Percentiles rank a stretch among this genome's conserved stretches.
These are phyloP conservation scores for Phaeosphaeria sp. DNA, from an alignment of 2,329 filamentous ascomycete genomes.

Conservation along the genomic window DNA sequence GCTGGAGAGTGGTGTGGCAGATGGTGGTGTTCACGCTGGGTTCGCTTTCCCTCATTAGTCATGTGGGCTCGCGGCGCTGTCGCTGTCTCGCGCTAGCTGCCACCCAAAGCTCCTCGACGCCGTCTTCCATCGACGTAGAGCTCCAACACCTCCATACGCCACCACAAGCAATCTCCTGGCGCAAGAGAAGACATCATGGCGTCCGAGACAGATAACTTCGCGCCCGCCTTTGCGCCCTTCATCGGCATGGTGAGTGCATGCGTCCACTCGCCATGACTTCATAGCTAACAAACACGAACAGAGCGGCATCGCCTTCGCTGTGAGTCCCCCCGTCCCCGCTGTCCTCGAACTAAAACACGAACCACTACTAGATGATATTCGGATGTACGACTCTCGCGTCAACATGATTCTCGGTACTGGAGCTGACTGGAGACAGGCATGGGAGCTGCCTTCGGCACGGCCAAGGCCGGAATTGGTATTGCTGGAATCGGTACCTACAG, in stretches of 20 bases:
- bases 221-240: constrained; percentile 86
- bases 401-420: constrained; percentile 2
- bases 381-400: constrained; percentile 66
- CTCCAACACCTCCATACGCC: constrained; percentile 1
- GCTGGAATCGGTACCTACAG: constrained; percentile 84
- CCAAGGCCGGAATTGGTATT: constrained; percentile 88
- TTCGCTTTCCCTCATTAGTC: background rate
- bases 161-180: constrained; percentile 5
- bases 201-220: constrained; percentile 34
- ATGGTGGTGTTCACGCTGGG: constrained; percentile 1
- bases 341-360: constrained; percentile 30
- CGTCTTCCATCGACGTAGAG: constrained; percentile 3
- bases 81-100: background rate
- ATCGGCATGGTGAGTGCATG: constrained; percentile 76
- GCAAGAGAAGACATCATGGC: constrained; percentile 22
- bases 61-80: background rate
- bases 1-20: constrained; percentile 12
- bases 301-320: constrained; percentile 77
- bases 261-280: constrained; percentile 22
- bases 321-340: constrained; percentile 38
- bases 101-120: constrained; percentile 2
- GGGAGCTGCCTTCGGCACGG: constrained; percentile 85
- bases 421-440: constrained; percentile 55
- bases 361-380: constrained; percentile 70
- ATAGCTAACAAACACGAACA: constrained; percentile 55